Base-by-base conservation (phyloP, 176 grass and related monocot species). In the Cenchrus fungigraminus region DNA sequence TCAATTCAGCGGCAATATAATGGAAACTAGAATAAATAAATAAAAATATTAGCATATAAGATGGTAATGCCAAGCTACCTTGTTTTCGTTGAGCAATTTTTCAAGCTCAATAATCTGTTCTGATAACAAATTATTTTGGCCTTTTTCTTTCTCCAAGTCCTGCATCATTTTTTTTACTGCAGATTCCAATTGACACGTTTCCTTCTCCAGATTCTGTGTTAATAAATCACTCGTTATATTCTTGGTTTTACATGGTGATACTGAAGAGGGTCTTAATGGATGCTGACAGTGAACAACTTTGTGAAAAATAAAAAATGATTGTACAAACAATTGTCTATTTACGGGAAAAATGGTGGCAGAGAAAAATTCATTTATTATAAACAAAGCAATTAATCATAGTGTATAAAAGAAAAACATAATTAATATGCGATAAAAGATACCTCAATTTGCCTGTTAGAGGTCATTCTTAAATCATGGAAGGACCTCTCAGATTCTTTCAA, bases 191-290 rank as follows among this genome's bases (percentile, higher is more conserved):
- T 77, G 76, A 79, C 17, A 52, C 17, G 89, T 98, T 87, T 98
- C 91, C 45, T 92, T 92, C 89, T 89, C 81, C 53, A 94, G 84
- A 92, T 84, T 88, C 96, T 98, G 78, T 50, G n/a, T 68, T 68
- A 84, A 84, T 54, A 90, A 80, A 85, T 47, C 56, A 88, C 42
- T 59, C 6, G 19, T 78, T 80, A 86, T 10, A 80, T 82, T 81
- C 65, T 81, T 65, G 65, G 20, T 86, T 49, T 69, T n/a, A 67
- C 66, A 83, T 57, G 4, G 20, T 43, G 63, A 11, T 62, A 76
- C 42, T 74, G 19, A 88, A 84, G 52, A 67, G 25, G 66, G 6
- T 80, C 73, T 46, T 73, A 20, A 14, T 20, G n/a, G 72, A 64
- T 16, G 43, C 32, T 65, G 55, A 70, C 43, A 73, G 20, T 62